These are phyloP conservation scores for Mycena galericulata DNA, from an alignment of 768 basidiomycete genomes.

Conservation along the genomic window DNA sequence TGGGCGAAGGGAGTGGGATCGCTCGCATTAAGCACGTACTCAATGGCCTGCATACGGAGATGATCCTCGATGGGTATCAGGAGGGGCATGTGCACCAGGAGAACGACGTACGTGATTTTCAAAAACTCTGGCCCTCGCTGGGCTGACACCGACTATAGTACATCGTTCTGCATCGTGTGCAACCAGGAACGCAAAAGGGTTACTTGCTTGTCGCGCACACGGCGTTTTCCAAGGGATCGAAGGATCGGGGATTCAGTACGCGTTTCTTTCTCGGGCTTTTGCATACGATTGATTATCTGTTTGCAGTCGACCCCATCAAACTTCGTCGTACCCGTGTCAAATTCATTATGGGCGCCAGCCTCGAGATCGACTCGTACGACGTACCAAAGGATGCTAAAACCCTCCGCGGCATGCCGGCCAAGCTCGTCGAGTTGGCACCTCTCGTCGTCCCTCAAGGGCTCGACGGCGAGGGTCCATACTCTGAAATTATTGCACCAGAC, in stretches of 20 bases:
- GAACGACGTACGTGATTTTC: constrained; percentile 77
- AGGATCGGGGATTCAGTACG: constrained; percentile 85
- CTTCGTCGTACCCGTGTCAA: constrained; percentile 82
- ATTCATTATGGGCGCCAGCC: constrained; percentile 83
- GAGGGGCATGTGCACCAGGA: constrained; percentile 99
- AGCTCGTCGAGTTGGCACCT: constrained; percentile 70
- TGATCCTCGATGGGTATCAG: constrained; percentile 86
- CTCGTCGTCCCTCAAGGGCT: constrained; percentile 70
- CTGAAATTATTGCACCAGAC: constrained; percentile 87
- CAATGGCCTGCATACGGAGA: constrained; percentile 91
- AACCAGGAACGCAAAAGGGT: constrained; percentile 90
- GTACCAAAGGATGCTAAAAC: constrained; percentile 58
- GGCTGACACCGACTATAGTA: constrained; percentile 65
- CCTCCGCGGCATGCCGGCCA: constrained; percentile 80
- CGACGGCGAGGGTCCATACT: constrained; percentile 77
- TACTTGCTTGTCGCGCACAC: constrained; percentile 94
- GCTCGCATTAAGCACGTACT: constrained; percentile 74
- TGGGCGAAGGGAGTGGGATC: constrained; percentile 68
- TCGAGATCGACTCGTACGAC: constrained; percentile 77
- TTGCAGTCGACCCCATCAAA: constrained; percentile 83
- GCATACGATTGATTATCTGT: constrained; percentile 6
- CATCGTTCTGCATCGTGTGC: constrained; percentile 92
- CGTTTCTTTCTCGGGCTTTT: constrained; percentile 19
- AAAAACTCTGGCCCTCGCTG: not conserved
- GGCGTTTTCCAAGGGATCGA: constrained; percentile 86